These are phyloP conservation scores for Kandelia obovata DNA, from an alignment of 345 rosid genomes.

Conservation along the genomic window DNA sequence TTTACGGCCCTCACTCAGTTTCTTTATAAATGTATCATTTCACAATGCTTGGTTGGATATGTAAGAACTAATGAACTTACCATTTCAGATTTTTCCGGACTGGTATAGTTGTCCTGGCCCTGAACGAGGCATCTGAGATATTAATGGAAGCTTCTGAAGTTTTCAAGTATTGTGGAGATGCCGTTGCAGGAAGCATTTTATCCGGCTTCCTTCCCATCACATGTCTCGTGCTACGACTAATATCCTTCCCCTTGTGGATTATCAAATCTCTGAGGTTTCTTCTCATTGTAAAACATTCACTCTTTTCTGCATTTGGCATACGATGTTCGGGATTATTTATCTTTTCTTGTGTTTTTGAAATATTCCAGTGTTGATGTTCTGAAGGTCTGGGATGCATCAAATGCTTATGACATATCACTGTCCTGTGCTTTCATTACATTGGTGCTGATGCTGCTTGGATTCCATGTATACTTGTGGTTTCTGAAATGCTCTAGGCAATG, in stretches of 20 bases:
- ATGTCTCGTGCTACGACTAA: slow-evolving; percentile 76
- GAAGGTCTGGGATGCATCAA: slow-evolving; percentile 49
- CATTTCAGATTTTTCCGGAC: slow-evolving; percentile 68
- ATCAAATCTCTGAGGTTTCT: slow-evolving; percentile 69
- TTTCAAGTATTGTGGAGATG: slow-evolving; percentile 71
- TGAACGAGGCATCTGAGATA: slow-evolving; percentile 90
- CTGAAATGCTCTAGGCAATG: slow-evolving; percentile 76
- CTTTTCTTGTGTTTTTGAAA: slow-evolving; percentile 16
- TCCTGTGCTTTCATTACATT: slow-evolving; percentile 81
- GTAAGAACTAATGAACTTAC: neutral
- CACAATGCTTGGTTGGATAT: neutral
- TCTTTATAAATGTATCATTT: neutral
- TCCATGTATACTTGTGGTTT: slow-evolving; percentile 97
- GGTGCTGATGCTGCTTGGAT: slow-evolving; percentile 76
- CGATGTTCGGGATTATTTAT: slow-evolving; percentile 9
- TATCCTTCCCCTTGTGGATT: slow-evolving; percentile 91
- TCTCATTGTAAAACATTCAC: slow-evolving; percentile 10
- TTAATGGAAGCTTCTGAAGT: slow-evolving; percentile 90
- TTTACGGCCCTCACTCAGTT: neutral
- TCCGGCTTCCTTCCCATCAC: slow-evolving; percentile 86
- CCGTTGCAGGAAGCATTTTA: slow-evolving; percentile 78
- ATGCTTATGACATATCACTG: slow-evolving; percentile 29
- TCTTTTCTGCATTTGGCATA: slow-evolving; percentile 6
- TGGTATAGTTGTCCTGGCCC: slow-evolving; percentile 75
- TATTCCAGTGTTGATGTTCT: slow-evolving; percentile 50